Evolutionary conservation across 768 basidiomycete genomes (phyloP).

Genomic region (Naganishia onofrii): DNA sequence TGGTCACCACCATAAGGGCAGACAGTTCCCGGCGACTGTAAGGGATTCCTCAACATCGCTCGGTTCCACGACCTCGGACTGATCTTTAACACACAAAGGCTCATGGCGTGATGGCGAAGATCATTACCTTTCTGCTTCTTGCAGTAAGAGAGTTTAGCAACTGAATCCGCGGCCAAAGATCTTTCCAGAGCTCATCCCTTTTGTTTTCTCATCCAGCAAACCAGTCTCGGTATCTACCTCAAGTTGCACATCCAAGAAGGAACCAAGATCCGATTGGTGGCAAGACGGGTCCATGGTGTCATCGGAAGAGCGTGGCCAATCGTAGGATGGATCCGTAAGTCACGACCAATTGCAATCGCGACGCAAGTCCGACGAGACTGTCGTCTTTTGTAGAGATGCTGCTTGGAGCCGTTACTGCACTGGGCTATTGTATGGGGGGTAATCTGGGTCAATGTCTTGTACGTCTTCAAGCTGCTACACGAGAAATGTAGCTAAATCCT

Average conservation of each 20-base stretch:
- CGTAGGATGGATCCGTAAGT: constrained; percentile 85
- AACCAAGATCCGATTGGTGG: constrained; percentile 64
- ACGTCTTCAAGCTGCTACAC: constrained; percentile 61
- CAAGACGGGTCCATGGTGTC: constrained; percentile 69
- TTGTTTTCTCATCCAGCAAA: constrained; percentile 55
- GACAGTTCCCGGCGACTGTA: constrained; percentile 68
- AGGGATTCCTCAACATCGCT: constrained; percentile 9
- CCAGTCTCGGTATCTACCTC: constrained; percentile 76
- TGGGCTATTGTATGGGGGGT: constrained; percentile 74
- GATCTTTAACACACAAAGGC: constrained; percentile 30
- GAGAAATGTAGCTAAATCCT: neutral
- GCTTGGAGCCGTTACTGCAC: constrained; percentile 69
- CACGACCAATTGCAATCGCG: too few species aligned
- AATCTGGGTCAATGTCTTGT: constrained; percentile 80
- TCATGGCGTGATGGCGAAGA: constrained; percentile 68
- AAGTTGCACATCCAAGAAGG: constrained; percentile 85
- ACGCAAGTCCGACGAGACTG: too few species aligned
- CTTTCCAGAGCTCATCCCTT: too few species aligned
- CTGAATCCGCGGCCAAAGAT: neutral
- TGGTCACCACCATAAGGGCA: constrained; percentile 81
- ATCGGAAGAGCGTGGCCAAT: constrained; percentile 80
- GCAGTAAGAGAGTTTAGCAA: constrained; percentile 52
- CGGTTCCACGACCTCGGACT: neutral
- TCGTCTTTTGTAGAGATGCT: constrained; percentile 76
- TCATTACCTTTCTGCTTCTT: constrained; percentile 60